Evolutionary conservation across 78 protist species (phyloP).

Genomic region (Cavenderia fasciculata): DNA sequence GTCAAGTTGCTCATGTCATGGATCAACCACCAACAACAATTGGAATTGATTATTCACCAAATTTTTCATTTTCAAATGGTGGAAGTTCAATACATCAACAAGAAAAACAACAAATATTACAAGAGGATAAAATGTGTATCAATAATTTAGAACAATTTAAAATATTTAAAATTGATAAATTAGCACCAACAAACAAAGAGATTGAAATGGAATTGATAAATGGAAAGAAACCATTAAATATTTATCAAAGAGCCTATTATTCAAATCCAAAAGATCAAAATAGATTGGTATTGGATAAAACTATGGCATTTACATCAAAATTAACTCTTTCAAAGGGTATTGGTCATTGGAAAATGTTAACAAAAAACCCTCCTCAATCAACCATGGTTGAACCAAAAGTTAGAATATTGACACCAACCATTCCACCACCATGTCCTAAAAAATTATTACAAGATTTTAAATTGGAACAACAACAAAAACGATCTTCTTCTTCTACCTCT

Average conservation of each 20-base stretch:
- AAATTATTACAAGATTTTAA: conserved; percentile 1
- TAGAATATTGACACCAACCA: conserved; percentile 39
- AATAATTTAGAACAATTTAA: background rate
- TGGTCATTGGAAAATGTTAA: conserved; percentile 35
- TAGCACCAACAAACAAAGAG: conserved; percentile 19
- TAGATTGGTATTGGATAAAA: background rate
- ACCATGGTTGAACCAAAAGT: too few species aligned
- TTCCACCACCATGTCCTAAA: conserved; percentile 26
- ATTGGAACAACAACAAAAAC: background rate
- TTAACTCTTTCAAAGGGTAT: conserved; percentile 21
- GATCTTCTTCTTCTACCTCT: background rate
- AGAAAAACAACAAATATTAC: background rate
- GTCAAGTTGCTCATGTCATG: too few species aligned
- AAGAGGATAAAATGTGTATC: background rate
- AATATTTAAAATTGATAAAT: background rate
- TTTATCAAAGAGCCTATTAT: conserved; percentile 58
- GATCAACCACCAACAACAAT: too few species aligned
- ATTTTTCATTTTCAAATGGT: too few species aligned
- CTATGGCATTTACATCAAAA: conserved; percentile 14
- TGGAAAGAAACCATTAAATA: conserved; percentile 30
- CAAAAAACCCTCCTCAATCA: background rate
- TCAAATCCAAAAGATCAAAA: conserved; percentile 27
- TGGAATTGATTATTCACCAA: too few species aligned
- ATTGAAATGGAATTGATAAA: conserved; percentile 13
- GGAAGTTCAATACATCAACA: conserved; percentile 7